Conservation (phyloP, 805 yeast species). For the Nakazawaea populi region DNA sequence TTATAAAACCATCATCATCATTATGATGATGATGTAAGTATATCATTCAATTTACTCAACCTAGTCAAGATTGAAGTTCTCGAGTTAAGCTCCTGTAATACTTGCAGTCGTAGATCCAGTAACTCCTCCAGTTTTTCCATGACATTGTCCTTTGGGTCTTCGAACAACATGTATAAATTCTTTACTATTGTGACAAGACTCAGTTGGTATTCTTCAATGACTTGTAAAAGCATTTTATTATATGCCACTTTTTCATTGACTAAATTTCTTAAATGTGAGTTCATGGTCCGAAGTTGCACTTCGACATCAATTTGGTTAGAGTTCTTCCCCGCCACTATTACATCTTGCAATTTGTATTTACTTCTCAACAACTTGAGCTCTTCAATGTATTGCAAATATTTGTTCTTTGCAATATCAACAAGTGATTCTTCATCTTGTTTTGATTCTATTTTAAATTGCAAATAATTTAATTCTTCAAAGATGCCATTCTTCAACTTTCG, state of each 20-base stretch:
- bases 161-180: slow-evolving; percentile 1
- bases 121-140: slow-evolving; percentile 2
- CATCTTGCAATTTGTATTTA: neutral
- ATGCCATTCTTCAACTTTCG: slow-evolving; percentile 6
- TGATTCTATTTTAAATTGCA: neutral
- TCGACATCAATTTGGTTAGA: neutral
- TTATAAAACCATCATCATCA: too few relatives aligned
- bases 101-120: neutral
- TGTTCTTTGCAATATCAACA: neutral
- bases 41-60: slow-evolving; percentile 1
- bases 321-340: neutral
- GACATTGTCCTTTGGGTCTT: neutral
- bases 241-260: slow-evolving; percentile 6
- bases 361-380: neutral
- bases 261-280: neutral
- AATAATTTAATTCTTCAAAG: slow-evolving; percentile 4
- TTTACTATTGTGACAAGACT: slow-evolving; percentile 6
- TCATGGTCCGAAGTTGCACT: neutral
- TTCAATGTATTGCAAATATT: neutral
- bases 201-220: slow-evolving; percentile 11
- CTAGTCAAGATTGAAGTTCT: neutral
- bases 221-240: slow-evolving; percentile 3
- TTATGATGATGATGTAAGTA: neutral
- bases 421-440: neutral
- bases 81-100: slow-evolving; percentile 1